A percentile compares a stretch with the other conserved stretches of the same genome.
These are phyloP conservation scores for Rhynchospora pubera DNA, from an alignment of 176 grass and related monocot genomes.

Conservation along the genomic window DNA sequence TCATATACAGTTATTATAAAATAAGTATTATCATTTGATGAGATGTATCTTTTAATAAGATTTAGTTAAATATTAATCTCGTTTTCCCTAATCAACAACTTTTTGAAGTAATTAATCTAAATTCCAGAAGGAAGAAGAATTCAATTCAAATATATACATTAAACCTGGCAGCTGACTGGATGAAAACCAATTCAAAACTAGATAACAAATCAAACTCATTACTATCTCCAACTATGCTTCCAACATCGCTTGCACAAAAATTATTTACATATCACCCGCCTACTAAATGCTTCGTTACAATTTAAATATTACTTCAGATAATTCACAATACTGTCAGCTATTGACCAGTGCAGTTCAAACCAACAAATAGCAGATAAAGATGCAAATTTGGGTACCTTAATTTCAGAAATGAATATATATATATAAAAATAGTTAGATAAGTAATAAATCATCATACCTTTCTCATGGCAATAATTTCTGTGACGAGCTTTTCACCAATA, in stretches of 20 bases:
- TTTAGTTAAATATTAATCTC: background rate
- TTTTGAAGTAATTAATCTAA: background rate
- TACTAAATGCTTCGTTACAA: background rate
- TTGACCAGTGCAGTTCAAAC: background rate
- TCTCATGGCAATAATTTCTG: conserved; percentile 57
- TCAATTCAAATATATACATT: background rate
- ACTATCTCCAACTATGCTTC: background rate
- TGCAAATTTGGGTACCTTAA: background rate
- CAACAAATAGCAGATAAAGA: background rate
- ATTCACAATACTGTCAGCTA: background rate
- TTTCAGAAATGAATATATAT: background rate
- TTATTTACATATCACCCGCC: background rate
- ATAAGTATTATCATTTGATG: background rate
- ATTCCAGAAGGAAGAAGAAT: background rate
- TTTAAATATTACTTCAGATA: background rate
- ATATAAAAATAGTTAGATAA: background rate
- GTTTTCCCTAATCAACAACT: background rate
- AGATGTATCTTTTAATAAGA: background rate
- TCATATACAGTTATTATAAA: background rate
- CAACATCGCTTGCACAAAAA: background rate
- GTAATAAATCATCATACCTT: conserved; percentile 40
- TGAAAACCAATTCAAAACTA: background rate
- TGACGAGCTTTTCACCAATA: conserved; percentile 72
- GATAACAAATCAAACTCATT: background rate
- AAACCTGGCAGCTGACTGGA: background rate